Evolutionary conservation across 768 basidiomycete genomes (phyloP), one percentile per base, ranked within the genome.

Genomic region (Tephrocybe sp.): DNA sequence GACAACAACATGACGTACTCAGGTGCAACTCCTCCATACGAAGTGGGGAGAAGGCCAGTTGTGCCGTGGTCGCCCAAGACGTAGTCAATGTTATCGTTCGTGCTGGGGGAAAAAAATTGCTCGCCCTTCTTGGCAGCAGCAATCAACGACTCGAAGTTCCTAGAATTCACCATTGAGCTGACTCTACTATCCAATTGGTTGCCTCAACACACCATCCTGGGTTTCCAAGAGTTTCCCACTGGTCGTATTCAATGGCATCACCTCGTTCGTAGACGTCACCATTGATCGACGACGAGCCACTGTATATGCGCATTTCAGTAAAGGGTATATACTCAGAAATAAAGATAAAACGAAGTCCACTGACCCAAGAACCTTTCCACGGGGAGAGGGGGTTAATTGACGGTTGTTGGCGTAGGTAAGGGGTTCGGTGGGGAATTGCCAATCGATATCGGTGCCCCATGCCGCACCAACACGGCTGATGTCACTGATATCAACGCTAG

Each of bases 301-400:
- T 46, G 20, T 18, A 18, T n/a, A 4, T 14, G 18, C 25, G 33
- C 20, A 28, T 15, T 30, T 26, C 9, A 5, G n/a, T n/a, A n/a
- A n/a, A 30, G 28, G 11, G 6, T 11, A 5, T 5, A 30, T 30
- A 30, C 5, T 20, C 18, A 36, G 20, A 18, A 20, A 33, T 18
- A 32, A 21, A 6, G 14, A 24, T 4, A 24, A 12, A 21, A 23
- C 28, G 33, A 36, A n/a, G 20, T 36, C 1, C 15, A 36, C 45
- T 18, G 33, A 46, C 45, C 44, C 44, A 32, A 45, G 44, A 45
- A 45, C 44, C 44, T 45, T 45, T 34, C 44, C 44, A 33, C 44
- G 44, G 33, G 44, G 44, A 14, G 28, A 30, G 9, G 28, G 44
- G 4, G 32, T 34, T 20, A 46, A 46, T 24, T 21, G 18, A 15